These are phyloP conservation scores for Elsinoe batatas DNA, from an alignment of 2,329 filamentous ascomycete genomes.

Conservation along the genomic window DNA sequence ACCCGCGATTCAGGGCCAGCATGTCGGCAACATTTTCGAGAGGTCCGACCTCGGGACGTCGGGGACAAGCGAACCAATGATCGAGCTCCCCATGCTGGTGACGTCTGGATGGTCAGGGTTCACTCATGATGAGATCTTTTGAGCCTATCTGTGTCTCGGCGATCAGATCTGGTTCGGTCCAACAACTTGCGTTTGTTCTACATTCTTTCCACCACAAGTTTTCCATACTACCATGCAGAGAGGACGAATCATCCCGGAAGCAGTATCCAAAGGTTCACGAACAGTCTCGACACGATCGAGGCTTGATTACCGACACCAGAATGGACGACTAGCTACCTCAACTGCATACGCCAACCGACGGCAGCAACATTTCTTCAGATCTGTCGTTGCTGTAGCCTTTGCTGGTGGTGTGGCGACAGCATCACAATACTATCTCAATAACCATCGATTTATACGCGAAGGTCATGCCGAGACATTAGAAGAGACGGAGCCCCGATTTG, in stretches of 20 bases:
- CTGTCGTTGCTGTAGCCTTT: constrained; percentile 32
- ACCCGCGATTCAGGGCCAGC: neutral
- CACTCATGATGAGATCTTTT: constrained; percentile 10
- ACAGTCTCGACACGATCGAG: constrained; percentile 20
- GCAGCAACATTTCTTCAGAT: constrained; percentile 38
- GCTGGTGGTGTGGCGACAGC: constrained; percentile 36
- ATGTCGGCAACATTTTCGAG: neutral
- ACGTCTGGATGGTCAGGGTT: constrained; percentile 9
- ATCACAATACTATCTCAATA: constrained; percentile 35
- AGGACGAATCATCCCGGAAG: constrained; percentile 8
- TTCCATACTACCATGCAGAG: constrained; percentile 5
- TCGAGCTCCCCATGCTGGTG: neutral
- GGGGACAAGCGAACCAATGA: constrained; percentile 8
- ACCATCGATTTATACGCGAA: constrained; percentile 29
- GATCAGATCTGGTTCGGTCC: constrained; percentile 1
- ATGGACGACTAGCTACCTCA: constrained; percentile 19
- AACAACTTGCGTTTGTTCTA: neutral
- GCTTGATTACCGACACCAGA: constrained; percentile 19
- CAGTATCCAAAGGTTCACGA: constrained; percentile 13
- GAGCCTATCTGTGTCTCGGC: constrained; percentile 6
- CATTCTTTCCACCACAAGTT: neutral
- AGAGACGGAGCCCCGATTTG: constrained; percentile 53
- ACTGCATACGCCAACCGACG: constrained; percentile 32
- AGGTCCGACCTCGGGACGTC: neutral
- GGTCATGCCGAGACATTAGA: constrained; percentile 43